Conservation (phyloP, 768 basidiomycete genomes). For the Termitomyces sp. region DNA sequence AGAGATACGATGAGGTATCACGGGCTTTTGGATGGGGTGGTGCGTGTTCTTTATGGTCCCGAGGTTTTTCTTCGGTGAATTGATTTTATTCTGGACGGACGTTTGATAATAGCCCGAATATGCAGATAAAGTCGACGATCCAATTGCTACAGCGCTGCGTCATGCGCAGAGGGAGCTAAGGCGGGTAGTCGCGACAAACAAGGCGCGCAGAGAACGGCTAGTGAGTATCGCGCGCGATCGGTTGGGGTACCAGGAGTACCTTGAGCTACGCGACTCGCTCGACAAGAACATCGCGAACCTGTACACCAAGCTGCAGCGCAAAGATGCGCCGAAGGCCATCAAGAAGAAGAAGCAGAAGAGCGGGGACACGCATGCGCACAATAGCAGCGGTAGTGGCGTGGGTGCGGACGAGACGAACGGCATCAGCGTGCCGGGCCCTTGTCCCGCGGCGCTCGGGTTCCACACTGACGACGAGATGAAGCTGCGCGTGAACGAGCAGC, state of each 20-base stretch:
- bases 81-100: background rate
- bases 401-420: constrained; percentile 20
- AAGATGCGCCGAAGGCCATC: constrained; percentile 66
- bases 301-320: constrained; percentile 80
- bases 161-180: constrained; percentile 82
- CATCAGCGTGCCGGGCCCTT: constrained; percentile 44
- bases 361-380: constrained; percentile 4
- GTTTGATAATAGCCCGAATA: constrained; percentile 54
- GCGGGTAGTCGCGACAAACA: constrained; percentile 74
- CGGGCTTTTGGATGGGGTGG: constrained; percentile 62
- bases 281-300: constrained; percentile 76
- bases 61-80: background rate
- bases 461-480: constrained; percentile 60
- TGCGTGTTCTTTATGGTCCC: constrained; percentile 32
- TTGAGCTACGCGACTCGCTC: constrained; percentile 76
- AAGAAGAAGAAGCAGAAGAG: constrained; percentile 68
- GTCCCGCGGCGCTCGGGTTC: constrained; percentile 68
- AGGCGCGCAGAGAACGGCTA: constrained; percentile 71
- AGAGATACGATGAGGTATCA: constrained; percentile 74
- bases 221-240: constrained; percentile 76
- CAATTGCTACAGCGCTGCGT: constrained; percentile 85
- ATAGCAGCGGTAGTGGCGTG: background rate
- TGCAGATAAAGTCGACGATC: constrained; percentile 82
- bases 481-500: constrained; percentile 58
- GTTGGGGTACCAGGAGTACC: constrained; percentile 88